Percentiles rank a stretch among this genome's conserved stretches.
Evolutionary conservation across 2,329 filamentous ascomycete genomes (phyloP).

Genomic region (Alternaria triticina): DNA sequence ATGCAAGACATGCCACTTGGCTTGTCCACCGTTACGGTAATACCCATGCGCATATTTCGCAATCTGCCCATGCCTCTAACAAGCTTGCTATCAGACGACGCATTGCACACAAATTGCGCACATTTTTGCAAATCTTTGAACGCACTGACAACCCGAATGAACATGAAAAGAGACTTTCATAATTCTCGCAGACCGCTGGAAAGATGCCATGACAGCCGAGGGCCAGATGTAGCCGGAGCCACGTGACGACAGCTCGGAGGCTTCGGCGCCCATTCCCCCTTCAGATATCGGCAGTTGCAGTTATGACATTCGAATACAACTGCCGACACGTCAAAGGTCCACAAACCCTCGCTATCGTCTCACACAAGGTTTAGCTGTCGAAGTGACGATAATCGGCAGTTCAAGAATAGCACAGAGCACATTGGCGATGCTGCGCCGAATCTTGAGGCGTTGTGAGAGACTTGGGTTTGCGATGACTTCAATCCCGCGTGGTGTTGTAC

Average conservation of each 20-base stretch:
- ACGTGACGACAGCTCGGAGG: constrained; percentile 9
- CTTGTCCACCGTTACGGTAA: background rate
- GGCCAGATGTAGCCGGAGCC: background rate
- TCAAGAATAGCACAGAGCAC: constrained; percentile 14
- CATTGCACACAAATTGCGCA: background rate
- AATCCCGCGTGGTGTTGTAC: background rate
- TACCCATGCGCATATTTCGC: background rate
- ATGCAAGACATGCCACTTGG: background rate
- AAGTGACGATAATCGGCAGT: constrained; percentile 20
- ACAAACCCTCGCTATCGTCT: constrained; percentile 13
- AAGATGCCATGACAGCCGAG: background rate
- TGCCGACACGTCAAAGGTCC: constrained; percentile 19
- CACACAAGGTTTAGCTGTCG: constrained; percentile 13
- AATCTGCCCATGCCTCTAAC: too few relatives aligned
- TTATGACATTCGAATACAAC: constrained; percentile 19
- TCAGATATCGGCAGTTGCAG: constrained; percentile 24
- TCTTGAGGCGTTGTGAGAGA: background rate
- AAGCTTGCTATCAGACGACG: background rate
- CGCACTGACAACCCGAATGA: too few relatives aligned
- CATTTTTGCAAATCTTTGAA: background rate
- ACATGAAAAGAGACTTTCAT: background rate
- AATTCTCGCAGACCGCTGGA: background rate
- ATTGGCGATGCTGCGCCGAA: background rate
- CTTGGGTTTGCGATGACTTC: constrained; percentile 5
- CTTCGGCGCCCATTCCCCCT: background rate